Evolutionary conservation across 805 yeast genomes (phyloP).

Genomic region (Brettanomyces sp.): DNA sequence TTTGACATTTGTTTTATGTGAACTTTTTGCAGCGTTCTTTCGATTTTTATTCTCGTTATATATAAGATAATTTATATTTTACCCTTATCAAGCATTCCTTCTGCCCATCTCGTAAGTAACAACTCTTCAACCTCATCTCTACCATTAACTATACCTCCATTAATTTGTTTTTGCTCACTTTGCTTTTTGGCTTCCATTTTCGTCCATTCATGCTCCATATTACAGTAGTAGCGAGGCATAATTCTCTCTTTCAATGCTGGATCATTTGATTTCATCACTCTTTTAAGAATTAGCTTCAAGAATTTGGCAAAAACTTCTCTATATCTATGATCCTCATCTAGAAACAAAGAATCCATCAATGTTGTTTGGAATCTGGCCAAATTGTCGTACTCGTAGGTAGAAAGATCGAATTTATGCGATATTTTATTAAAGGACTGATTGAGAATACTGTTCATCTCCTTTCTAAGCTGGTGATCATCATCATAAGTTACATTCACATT

Average conservation of each 20-base stretch:
- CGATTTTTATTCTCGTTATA: too few species aligned
- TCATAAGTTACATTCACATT: not conserved
- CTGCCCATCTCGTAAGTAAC: constrained; percentile 42
- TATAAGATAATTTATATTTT: not conserved
- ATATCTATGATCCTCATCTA: constrained; percentile 19
- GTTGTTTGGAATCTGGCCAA: constrained; percentile 30
- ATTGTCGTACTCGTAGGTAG: constrained; percentile 43
- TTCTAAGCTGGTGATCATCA: constrained; percentile 9
- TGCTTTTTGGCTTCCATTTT: constrained; percentile 5
- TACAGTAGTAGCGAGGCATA: constrained; percentile 18
- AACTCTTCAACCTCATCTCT: constrained; percentile 34
- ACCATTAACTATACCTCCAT: not conserved
- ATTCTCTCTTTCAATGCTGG: constrained; percentile 16
- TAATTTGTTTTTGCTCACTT: not conserved
- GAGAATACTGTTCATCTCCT: constrained; percentile 27
- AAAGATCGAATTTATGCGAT: constrained; percentile 38
- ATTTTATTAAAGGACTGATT: constrained; percentile 36
- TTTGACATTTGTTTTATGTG: too few species aligned
- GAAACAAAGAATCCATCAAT: constrained; percentile 21
- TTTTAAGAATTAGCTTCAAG: constrained; percentile 21
- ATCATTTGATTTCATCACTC: constrained; percentile 23
- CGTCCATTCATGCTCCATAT: constrained; percentile 14
- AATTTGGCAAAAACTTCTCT: constrained; percentile 22
- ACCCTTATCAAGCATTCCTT: constrained; percentile 18
- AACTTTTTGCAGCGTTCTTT: too few species aligned